These are phyloP conservation scores for Auxenochlorella pyrenoidosa DNA, from an alignment of 139 green algal genomes.

Conservation along the genomic window DNA sequence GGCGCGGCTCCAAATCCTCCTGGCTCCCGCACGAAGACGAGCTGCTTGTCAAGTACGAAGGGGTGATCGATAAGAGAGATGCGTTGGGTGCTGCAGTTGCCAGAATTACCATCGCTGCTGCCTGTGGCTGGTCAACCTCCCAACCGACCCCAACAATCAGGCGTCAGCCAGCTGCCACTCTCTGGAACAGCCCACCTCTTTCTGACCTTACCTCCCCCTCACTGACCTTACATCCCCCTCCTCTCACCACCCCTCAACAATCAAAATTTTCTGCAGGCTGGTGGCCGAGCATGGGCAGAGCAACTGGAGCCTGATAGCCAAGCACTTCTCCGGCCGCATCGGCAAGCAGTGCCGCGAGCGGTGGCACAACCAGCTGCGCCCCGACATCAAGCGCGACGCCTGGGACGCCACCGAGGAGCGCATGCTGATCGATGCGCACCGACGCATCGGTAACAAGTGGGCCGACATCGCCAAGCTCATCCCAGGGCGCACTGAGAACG, in stretches of 20 bases:
- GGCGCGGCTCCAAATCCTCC: slow-evolving; percentile 49
- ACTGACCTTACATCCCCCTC: not conserved
- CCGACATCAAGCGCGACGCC: slow-evolving; percentile 72
- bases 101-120: not conserved
- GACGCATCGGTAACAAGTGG: slow-evolving; percentile 62
- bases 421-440: slow-evolving; percentile 59
- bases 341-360: slow-evolving; percentile 87
- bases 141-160: not conserved
- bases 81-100: not conserved
- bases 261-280: slow-evolving; percentile 59
- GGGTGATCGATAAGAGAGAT: not conserved
- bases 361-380: slow-evolving; percentile 80
- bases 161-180: not conserved
- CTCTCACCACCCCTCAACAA: too few relatives aligned
- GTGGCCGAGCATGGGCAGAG: slow-evolving; percentile 74
- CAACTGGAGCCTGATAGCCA: slow-evolving; percentile 76
- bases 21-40: slow-evolving; percentile 63
- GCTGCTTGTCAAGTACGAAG: slow-evolving; percentile 49
- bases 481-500: slow-evolving; percentile 79
- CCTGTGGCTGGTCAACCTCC: slow-evolving; percentile 11
- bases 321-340: slow-evolving; percentile 71
- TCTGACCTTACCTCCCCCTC: not conserved
- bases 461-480: slow-evolving; percentile 74
- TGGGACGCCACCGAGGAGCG: slow-evolving; percentile 70
- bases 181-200: not conserved